Evolutionary conservation across 495 filamentous ascomycete genomes (phyloP), one percentile per base, ranked within the genome.

Genomic region (Penicillium diatomitis): DNA sequence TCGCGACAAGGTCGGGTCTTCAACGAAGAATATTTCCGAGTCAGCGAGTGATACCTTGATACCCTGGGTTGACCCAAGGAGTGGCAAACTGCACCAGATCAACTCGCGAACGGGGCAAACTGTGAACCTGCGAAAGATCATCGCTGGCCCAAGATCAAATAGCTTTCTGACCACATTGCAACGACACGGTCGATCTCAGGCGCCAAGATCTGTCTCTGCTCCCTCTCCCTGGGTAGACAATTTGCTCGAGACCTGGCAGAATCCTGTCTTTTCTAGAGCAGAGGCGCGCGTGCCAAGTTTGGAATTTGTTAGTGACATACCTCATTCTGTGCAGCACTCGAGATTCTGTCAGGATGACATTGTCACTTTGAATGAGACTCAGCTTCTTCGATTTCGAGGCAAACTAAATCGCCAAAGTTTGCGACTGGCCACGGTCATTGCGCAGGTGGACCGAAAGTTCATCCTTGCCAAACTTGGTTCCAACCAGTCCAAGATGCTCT

Each of bases 371-470:
- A 44, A 46, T n/a, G 33, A 37, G 27, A 27, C 60, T 6, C 48
- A 53, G 12, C 44, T 67, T 35, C 54, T 63, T 5, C 64, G 60
- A 32, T 70, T 64, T 43, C 61, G 52, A 28, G 79, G 76, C 7
- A 83, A 82, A 41, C 64, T 98, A 5, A 86, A 80, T 2, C 90
- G 84, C 53, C 50, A 70, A 8, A 75, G 75, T 4, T 73, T 98
- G n/a, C 62, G 62, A 12, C 61, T 63, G 7, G 85, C 87, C 4
- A 62, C 75, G 41, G 69, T 96, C 4, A 77, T 98, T 34, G 77
- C 80, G 0, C 92, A 98, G 54, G 84, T 97, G 0, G 91, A 97
- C 57, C 75, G 66, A 11, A 98, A 98, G 63, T 98, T 90, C 60
- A 88, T 98, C 38, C 68, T 98, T 3, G 74, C 77, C 27, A 86